Percentiles rank a stretch among this genome's conserved stretches.
Evolutionary conservation across 805 yeast species (phyloP).

Genomic region (Ogataea haglerorum): DNA sequence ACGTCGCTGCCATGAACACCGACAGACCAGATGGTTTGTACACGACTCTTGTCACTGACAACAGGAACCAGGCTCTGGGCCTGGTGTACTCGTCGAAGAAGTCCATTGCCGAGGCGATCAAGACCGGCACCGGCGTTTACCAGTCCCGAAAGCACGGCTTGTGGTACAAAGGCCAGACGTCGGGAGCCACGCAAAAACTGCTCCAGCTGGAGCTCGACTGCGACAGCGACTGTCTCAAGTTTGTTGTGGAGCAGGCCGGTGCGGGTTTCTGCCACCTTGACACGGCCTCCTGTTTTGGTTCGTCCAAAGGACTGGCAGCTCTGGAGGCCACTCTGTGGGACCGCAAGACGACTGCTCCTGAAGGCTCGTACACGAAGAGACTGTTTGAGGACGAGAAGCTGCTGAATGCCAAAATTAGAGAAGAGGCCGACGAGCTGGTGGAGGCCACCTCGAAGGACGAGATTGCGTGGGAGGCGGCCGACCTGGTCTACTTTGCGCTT

Average conservation of each 20-base stretch:
- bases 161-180: constrained; percentile 94
- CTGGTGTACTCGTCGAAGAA: constrained; percentile 85
- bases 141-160: constrained; percentile 89
- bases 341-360: constrained; percentile 71
- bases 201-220: constrained; percentile 73
- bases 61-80: constrained; percentile 72
- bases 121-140: constrained; percentile 83
- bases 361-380: constrained; percentile 91
- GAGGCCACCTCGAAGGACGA: constrained; percentile 69
- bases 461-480: constrained; percentile 97
- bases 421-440: constrained; percentile 93
- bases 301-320: constrained; percentile 59
- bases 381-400: constrained; percentile 74
- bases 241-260: constrained; percentile 81
- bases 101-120: constrained; percentile 78
- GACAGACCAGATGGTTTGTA: constrained; percentile 86
- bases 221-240: constrained; percentile 87
- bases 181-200: constrained; percentile 91
- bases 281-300: constrained; percentile 78
- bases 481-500: constrained; percentile 59
- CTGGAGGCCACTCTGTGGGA: constrained; percentile 64
- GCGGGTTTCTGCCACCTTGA: constrained; percentile 91
- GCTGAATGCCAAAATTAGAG: constrained; percentile 82
- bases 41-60: constrained; percentile 78
- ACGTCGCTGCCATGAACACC: constrained; percentile 56